These are phyloP conservation scores for Colletotrichum eremochloae DNA, from an alignment of 2,329 filamentous ascomycete species.

Conservation along the genomic window DNA sequence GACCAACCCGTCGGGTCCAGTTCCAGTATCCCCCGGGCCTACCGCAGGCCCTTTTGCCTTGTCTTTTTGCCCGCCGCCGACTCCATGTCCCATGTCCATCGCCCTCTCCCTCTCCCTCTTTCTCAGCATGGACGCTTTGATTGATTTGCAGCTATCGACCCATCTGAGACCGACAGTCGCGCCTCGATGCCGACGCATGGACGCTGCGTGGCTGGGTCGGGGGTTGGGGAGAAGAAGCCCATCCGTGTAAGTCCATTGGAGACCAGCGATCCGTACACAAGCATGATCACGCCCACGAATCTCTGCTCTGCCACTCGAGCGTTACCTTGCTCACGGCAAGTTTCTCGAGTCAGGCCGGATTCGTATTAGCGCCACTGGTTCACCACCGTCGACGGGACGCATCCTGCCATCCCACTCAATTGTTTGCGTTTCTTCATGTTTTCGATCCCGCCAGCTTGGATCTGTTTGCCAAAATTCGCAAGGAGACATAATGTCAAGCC, in stretches of 20 bases:
- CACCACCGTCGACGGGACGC: not conserved
- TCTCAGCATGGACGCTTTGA: constrained; percentile 27
- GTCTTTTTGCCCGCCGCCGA: constrained; percentile 12
- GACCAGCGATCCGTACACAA: constrained; percentile 14
- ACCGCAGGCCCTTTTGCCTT: constrained; percentile 20
- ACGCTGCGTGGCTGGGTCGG: constrained; percentile 11
- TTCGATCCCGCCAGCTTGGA: constrained; percentile 6
- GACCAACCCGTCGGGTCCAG: constrained; percentile 39
- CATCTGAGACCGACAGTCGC: constrained; percentile 25
- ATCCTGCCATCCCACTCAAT: constrained; percentile 5
- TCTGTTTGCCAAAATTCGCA: constrained; percentile 14
- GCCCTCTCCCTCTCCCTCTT: not conserved
- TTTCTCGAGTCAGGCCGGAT: constrained; percentile 10
- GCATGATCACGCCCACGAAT: constrained; percentile 2
- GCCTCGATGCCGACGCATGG: constrained; percentile 28
- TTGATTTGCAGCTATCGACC: constrained; percentile 26
- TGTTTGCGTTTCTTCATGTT: not conserved
- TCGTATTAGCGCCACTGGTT: constrained; percentile 7
- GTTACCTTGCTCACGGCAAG: constrained; percentile 18
- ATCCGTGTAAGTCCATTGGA: constrained; percentile 43
- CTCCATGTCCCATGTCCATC: not conserved
- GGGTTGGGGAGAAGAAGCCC: constrained; percentile 10
- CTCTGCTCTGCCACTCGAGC: constrained; percentile 14
- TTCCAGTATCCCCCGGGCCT: constrained; percentile 33
- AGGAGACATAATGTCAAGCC: not conserved